phyloP scores from a whole-genome alignment of 2,329 filamentous ascomycete genomes.

The Chaetomium globosum region DNA sequence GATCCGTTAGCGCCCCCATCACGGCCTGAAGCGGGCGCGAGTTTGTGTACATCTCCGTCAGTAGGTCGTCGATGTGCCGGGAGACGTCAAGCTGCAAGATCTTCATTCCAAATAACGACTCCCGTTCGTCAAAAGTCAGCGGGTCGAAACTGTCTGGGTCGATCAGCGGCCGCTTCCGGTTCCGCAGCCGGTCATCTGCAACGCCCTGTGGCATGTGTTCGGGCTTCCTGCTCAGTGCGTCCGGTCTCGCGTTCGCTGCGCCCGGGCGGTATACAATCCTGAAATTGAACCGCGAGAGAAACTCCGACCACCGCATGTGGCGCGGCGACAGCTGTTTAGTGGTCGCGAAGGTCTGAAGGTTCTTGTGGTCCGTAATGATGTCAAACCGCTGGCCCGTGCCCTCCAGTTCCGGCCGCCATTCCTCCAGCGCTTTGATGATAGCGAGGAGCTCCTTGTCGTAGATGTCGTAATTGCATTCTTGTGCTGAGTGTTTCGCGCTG shows the following conservation, averaged over 20 bases:
- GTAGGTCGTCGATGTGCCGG: background rate
- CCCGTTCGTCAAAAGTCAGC: background rate
- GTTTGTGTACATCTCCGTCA: background rate
- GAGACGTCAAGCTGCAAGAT: background rate
- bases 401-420: conserved; percentile 1
- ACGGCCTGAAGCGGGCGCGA: background rate
- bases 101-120: background rate
- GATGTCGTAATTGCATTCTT: conserved; percentile 9
- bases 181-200: background rate
- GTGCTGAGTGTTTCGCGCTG: background rate
- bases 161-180: background rate
- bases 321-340: background rate
- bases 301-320: background rate
- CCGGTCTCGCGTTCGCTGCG: background rate
- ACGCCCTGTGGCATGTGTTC: background rate
- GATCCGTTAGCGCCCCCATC: background rate
- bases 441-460: conserved; percentile 10
- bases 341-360: conserved; percentile 2
- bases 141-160: background rate
- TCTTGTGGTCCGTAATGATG: conserved; percentile 6
- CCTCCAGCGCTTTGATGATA: conserved; percentile 3
- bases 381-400: background rate
- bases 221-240: background rate
- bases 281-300: conserved; percentile 4
- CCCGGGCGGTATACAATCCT: background rate